Conservation (phyloP, 2,329 filamentous ascomycete species). For the Clonostachys sp. region DNA sequence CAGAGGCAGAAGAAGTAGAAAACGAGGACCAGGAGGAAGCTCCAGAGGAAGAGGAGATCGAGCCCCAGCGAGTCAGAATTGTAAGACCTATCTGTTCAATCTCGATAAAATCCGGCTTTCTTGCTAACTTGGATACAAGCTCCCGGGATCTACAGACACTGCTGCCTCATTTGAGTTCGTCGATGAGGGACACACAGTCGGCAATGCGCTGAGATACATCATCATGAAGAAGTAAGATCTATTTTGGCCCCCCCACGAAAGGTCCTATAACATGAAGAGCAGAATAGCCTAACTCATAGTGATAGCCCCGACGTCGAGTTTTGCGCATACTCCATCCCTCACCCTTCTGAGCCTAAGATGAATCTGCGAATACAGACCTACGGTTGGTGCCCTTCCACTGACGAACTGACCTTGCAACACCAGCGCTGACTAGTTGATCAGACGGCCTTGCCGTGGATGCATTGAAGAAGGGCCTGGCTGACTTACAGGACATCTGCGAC, state of each 20-base stretch:
- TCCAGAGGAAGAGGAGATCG: slow-evolving; percentile 41
- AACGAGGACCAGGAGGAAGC: slow-evolving; percentile 26
- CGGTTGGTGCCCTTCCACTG: slow-evolving; percentile 50
- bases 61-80: slow-evolving; percentile 56
- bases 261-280: slow-evolving; percentile 6
- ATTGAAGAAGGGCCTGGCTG: slow-evolving; percentile 82
- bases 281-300: neutral
- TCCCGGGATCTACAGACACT: slow-evolving; percentile 79
- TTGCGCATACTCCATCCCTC: slow-evolving; percentile 95
- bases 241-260: neutral
- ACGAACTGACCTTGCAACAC: neutral
- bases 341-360: slow-evolving; percentile 95
- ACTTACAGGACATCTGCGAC: slow-evolving; percentile 89
- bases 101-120: neutral
- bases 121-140: slow-evolving; percentile 40
- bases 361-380: slow-evolving; percentile 97
- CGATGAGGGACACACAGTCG: slow-evolving; percentile 90
- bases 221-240: slow-evolving; percentile 92
- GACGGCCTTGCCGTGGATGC: slow-evolving; percentile 79
- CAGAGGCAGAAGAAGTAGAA: slow-evolving; percentile 14
- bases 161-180: slow-evolving; percentile 94
- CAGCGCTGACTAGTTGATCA: slow-evolving; percentile 23
- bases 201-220: slow-evolving; percentile 88
- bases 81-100: slow-evolving; percentile 30
- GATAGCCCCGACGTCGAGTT: slow-evolving; percentile 90